Base-by-base conservation (phyloP, 805 yeast species). In the Groenewaldozyma salmanticensis region DNA sequence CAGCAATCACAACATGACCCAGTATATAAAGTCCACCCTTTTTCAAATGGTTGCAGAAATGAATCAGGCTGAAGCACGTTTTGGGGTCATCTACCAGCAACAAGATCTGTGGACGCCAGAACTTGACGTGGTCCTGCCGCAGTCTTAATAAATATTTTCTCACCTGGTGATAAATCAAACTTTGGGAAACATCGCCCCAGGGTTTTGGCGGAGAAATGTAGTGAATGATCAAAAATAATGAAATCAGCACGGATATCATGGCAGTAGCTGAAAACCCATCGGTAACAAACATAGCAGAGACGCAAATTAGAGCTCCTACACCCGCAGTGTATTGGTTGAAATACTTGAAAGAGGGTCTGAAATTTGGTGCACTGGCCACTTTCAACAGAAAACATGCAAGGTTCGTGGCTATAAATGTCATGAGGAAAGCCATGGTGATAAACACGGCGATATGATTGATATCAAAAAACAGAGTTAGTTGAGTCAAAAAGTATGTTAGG, bases 181-280 rank as follows among this genome's bases (percentile, higher is more conserved):
- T 77, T 61, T 92, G 98, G 2, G 97, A 88, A 19, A 92, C 96
- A 61, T 92, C 99, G 27, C 99, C 99, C 88, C 96, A 92, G 27
- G 88, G 82, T 57, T 86, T 87, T 4, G 98, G 96, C 1, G 96
- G 96, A 7, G 95, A 82, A 38, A 77, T 72, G 55, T 87, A 86
- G 58, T 92, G 97, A 49, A 92, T 92, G 40, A 82, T 59, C 35
- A 86, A 55, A 51, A 92, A 82, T 33, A 92, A 62, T 15, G 79
- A 65, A 31, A 76, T 58, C 52, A 87, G 67, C 41, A 80, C 74
- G 7, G 79, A 62, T 21, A 87, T 73, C 20, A 88, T 79, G 24
- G 80, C 68, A 2, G 85, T 68, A 0, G 98, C 97, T 2, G 94
- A 83, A 13, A 81, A 54, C 27, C 95, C 94, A 64, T 92, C 98